Evolutionary conservation across 768 basidiomycete species (phyloP).

Genomic region (Paxillus rubicundulus): DNA sequence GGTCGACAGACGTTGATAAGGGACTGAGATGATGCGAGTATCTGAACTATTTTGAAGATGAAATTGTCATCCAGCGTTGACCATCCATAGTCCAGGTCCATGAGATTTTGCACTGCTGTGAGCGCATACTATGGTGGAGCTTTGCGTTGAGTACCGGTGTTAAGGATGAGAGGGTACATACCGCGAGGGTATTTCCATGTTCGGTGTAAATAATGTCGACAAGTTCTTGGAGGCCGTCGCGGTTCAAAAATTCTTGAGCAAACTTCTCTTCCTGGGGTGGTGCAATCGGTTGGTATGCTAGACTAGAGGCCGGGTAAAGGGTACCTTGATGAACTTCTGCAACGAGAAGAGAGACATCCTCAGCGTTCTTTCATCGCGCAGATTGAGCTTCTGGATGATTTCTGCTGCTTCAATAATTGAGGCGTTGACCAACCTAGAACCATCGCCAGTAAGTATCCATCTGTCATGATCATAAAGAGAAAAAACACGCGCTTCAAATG

Average conservation of each 20-base stretch:
- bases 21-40: constrained; percentile 70
- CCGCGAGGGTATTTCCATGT: constrained; percentile 84
- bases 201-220: constrained; percentile 63
- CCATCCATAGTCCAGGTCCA: constrained; percentile 88
- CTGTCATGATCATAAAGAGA: not conserved
- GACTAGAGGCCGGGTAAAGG: constrained; percentile 15
- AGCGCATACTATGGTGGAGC: constrained; percentile 65
- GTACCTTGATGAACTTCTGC: constrained; percentile 75
- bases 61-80: constrained; percentile 66
- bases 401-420: constrained; percentile 78
- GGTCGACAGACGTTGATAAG: constrained; percentile 90
- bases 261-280: constrained; percentile 74
- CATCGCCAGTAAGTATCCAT: not conserved
- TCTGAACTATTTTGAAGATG: constrained; percentile 74
- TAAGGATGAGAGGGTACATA: constrained; percentile 32
- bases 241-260: constrained; percentile 69
- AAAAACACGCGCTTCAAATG: constrained; percentile 63
- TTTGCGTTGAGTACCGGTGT: not conserved
- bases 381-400: constrained; percentile 64
- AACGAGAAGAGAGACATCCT: constrained; percentile 73
- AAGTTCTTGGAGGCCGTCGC: constrained; percentile 69
- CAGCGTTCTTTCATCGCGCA: constrained; percentile 57
- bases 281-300: not conserved
- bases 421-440: constrained; percentile 68
- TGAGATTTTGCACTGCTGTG: constrained; percentile 80